These are phyloP conservation scores for Sclerotinia trifoliorum DNA, from an alignment of 2,329 filamentous ascomycete genomes.

Conservation along the genomic window DNA sequence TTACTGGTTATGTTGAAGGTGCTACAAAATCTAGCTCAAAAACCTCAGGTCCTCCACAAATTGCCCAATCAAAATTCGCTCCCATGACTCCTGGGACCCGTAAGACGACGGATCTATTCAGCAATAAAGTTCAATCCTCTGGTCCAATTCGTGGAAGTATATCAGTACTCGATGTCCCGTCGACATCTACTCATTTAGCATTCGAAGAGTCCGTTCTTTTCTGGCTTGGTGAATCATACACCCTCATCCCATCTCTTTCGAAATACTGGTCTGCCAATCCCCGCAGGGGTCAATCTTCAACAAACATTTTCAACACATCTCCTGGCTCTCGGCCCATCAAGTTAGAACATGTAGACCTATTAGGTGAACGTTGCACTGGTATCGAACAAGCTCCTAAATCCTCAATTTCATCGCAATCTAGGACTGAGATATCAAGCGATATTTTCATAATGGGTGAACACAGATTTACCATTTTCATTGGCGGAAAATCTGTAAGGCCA, in stretches of 20 bases:
- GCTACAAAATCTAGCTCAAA: constrained; percentile 40
- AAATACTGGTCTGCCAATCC: constrained; percentile 39
- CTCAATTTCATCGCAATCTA: constrained; percentile 3
- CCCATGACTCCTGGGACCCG: constrained; percentile 64
- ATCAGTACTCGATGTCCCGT: constrained; percentile 36
- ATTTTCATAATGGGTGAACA: constrained; percentile 39
- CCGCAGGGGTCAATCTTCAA: constrained; percentile 28
- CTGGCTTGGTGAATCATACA: constrained; percentile 39
- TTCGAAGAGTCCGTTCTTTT: constrained; percentile 39
- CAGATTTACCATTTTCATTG: constrained; percentile 35
- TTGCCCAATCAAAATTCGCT: constrained; percentile 52
- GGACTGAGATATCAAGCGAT: constrained; percentile 31
- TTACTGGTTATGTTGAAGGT: constrained; percentile 60
- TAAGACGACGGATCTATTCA: constrained; percentile 37
- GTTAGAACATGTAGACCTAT: constrained; percentile 38
- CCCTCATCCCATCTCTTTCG: constrained; percentile 37
- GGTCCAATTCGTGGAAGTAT: constrained; percentile 34
- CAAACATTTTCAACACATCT: constrained; percentile 34
- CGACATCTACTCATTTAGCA: constrained; percentile 32
- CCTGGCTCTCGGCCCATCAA: constrained; percentile 33
- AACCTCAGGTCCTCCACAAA: constrained; percentile 30
- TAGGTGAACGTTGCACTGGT: constrained; percentile 39
- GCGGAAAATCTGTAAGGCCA: constrained; percentile 24
- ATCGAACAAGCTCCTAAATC: constrained; percentile 35
- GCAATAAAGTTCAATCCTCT: constrained; percentile 23